These are phyloP conservation scores for Euphorbia peplus DNA, from an alignment of 345 rosid species.

Conservation along the genomic window DNA sequence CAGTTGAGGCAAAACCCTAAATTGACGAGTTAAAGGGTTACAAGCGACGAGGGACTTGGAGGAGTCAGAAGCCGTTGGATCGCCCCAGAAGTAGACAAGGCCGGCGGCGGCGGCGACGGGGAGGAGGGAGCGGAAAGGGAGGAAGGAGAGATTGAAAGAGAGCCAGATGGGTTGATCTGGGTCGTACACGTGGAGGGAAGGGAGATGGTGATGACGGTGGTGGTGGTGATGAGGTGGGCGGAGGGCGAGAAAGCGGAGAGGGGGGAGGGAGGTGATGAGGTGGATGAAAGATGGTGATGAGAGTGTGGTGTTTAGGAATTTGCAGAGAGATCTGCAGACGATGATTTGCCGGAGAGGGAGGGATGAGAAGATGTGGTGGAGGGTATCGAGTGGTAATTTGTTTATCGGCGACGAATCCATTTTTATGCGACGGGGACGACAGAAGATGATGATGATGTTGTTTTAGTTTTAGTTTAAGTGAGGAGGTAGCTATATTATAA, in stretches of 20 bases:
- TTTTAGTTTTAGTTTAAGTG: no score
- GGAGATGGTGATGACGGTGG: slow-evolving; percentile 13
- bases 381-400: slow-evolving; percentile 65
- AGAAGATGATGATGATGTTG: no score
- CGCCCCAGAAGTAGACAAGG: slow-evolving; percentile 71
- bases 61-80: slow-evolving; percentile 44
- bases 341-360: slow-evolving; percentile 73
- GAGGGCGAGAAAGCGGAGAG: slow-evolving; percentile 67
- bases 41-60: slow-evolving; percentile 67
- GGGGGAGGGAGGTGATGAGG: slow-evolving; percentile 46
- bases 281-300: slow-evolving; percentile 45
- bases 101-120: slow-evolving; percentile 75
- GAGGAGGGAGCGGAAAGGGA: slow-evolving; percentile 66
- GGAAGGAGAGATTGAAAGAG: slow-evolving; percentile 58
- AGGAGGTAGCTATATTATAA: no score
- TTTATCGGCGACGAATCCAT: slow-evolving; percentile 40
- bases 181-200: slow-evolving; percentile 60
- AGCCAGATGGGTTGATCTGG: slow-evolving; percentile 61
- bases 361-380: slow-evolving; percentile 77
- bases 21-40: slow-evolving; percentile 72
- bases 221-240: slow-evolving; percentile 32
- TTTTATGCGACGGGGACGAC: no score
- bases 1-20: slow-evolving; percentile 63
- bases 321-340: slow-evolving; percentile 69
- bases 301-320: slow-evolving; percentile 47